Base-by-base conservation (phyloP, 768 basidiomycete genomes). In the Leucocoprinus birnbaumii region DNA sequence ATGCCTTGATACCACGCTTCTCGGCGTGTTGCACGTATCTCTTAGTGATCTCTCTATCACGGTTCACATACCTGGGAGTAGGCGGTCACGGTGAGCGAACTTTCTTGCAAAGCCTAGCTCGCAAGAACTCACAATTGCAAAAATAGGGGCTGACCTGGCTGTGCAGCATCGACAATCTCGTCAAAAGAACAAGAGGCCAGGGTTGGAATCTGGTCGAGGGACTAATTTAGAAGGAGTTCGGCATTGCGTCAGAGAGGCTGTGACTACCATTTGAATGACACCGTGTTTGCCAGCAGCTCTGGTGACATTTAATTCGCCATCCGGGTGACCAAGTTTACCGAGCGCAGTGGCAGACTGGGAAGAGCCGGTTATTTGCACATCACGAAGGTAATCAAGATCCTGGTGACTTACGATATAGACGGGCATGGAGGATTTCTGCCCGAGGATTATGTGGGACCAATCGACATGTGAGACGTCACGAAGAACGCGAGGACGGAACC, bases 271-370 rank as follows among this genome's bases (percentile, higher is more conserved):
- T 58, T 80, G 79, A 49, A 80, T 77, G 27, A 80, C 64, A 16
- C 70, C 73, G 58, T 53, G 83, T 64, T 90, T 90, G 0, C 82
- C 93, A 0, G 92, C 96, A 0, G 94, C 94, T 61, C 87, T 77
- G 1, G 96, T 98, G 24, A 98, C 68, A 63, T 88, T 92, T 21
- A 96, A 77, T 72, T 98, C 96, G 11, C 96, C 96, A 58, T 97
- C 92, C 0, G 94, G 93, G 65, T 98, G 94, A 1, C 96, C 94
- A 1, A 99, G 85, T 73, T 96, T 98, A n/a, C 94, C 92, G 2
- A 94, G 79, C 3, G 90, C 92, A 6, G 93, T 94, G 0, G 92
- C 92, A 18, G 86, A 69, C 75, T 76, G 61, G 14, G 56, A 49
- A 22, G 45, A 19, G 45, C 53, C 26, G 19, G n/a, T 38, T 18